phyloP scores from a whole-genome alignment of 352 stramenopile genomes.

The Peronospora belbahrii region DNA sequence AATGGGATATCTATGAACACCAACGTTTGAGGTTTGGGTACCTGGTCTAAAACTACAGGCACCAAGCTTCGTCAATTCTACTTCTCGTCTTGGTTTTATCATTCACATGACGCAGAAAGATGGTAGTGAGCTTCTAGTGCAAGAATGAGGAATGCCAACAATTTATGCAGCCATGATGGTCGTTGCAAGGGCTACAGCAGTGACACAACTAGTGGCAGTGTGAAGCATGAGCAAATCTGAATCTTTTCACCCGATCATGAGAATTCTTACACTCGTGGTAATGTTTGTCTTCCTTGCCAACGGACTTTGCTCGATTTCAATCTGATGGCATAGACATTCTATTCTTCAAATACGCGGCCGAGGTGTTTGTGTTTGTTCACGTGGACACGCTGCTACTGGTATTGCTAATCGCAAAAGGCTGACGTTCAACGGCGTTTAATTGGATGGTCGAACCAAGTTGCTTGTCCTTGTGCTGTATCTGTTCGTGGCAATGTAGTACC shows the following conservation, averaged over 20 bases:
- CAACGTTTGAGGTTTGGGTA: slow-evolving; percentile 60
- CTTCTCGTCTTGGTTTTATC: slow-evolving; percentile 70
- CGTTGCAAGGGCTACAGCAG: slow-evolving; percentile 26
- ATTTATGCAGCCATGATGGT: slow-evolving; percentile 49
- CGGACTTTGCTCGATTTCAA: slow-evolving; percentile 43
- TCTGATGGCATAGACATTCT: slow-evolving; percentile 63
- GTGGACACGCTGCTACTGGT: slow-evolving; percentile 63
- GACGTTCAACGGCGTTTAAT: slow-evolving; percentile 63
- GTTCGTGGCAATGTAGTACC: slow-evolving; percentile 75
- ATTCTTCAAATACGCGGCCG: slow-evolving; percentile 60
- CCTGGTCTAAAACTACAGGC: too few species aligned
- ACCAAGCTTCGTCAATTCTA: too few species aligned
- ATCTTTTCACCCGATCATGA: slow-evolving; percentile 75
- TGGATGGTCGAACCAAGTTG: slow-evolving; percentile 60
- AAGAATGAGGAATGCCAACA: slow-evolving; percentile 46
- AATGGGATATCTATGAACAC: slow-evolving; percentile 56
- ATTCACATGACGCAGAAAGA: slow-evolving; percentile 70
- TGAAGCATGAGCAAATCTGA: slow-evolving; percentile 43
- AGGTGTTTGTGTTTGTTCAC: slow-evolving; percentile 63
- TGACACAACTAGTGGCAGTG: slow-evolving; percentile 40
- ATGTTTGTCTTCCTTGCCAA: slow-evolving; percentile 59
- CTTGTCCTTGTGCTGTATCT: slow-evolving; percentile 55
- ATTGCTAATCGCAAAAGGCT: slow-evolving; percentile 72
- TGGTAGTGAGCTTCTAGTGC: slow-evolving; percentile 55
- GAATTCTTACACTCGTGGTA: slow-evolving; percentile 57